Percentiles rank a stretch among this genome's conserved stretches.
Conservation (phyloP, 352 stramenopile genomes). For the Phytophthora fragariae region DNA sequence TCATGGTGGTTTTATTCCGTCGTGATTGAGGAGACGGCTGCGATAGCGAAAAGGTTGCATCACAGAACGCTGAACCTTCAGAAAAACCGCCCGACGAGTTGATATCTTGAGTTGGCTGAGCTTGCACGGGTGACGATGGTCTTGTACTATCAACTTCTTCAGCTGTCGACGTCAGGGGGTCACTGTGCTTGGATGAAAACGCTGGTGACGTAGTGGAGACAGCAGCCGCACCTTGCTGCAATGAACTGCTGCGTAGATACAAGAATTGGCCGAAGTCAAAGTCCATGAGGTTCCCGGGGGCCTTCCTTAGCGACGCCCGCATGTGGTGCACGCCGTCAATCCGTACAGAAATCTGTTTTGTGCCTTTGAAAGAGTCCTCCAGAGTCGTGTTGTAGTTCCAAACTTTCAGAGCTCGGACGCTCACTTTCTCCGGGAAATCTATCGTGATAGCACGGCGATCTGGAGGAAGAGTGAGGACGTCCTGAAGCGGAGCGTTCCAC, state of each 20-base stretch:
- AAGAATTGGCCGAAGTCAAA: conserved; percentile 91
- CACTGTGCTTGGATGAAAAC: conserved; percentile 26
- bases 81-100: conserved; percentile 12
- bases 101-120: background rate
- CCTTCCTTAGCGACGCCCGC: conserved; percentile 79
- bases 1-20: conserved; percentile 41
- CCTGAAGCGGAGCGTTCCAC: conserved; percentile 64
- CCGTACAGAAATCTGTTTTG: conserved; percentile 64
- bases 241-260: conserved; percentile 44
- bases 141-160: conserved; percentile 25
- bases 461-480: conserved; percentile 46
- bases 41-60: conserved; percentile 15
- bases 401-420: conserved; percentile 64
- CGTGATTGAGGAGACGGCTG: conserved; percentile 13
- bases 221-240: conserved; percentile 2
- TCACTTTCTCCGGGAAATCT: conserved; percentile 55
- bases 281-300: conserved; percentile 72
- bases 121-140: conserved; percentile 19
- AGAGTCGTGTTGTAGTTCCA: conserved; percentile 86
- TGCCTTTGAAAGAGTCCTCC: conserved; percentile 82
- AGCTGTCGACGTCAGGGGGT: background rate
- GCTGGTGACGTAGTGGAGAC: background rate
- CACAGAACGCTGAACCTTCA: conserved; percentile 16
- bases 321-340: conserved; percentile 57
- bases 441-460: conserved; percentile 52